Evolutionary conservation across 2,329 filamentous ascomycete genomes (phyloP).

Genomic region (Penicillium sp.): DNA sequence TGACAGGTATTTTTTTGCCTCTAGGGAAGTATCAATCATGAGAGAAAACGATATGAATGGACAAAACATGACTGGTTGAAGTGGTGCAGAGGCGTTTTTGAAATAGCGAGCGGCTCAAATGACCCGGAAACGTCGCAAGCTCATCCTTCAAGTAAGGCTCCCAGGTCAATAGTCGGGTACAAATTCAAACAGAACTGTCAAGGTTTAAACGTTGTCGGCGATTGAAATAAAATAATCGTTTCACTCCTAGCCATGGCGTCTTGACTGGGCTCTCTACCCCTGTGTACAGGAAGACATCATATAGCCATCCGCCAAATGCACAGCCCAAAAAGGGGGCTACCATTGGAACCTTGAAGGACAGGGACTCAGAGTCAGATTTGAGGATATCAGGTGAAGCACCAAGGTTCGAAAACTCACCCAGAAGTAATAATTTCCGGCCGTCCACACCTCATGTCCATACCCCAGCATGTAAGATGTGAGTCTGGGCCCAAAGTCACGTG

Average conservation of each 20-base stretch:
- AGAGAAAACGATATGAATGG: no score
- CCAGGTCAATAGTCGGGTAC: no score
- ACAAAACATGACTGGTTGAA: no score
- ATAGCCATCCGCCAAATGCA: slow-evolving; percentile 59
- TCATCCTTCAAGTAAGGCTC: no score
- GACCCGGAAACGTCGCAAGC: no score
- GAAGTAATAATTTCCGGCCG: slow-evolving; percentile 63
- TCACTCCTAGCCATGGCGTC: slow-evolving; percentile 59
- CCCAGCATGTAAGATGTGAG: slow-evolving; percentile 62
- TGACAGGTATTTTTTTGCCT: no score
- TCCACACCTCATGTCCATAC: slow-evolving; percentile 63
- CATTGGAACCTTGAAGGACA: slow-evolving; percentile 56
- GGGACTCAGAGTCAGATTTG: neutral
- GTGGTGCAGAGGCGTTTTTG: no score
- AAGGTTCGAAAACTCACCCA: slow-evolving; percentile 47
- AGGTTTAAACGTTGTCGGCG: slow-evolving; percentile 5
- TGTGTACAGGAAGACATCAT: slow-evolving; percentile 63
- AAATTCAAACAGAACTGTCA: slow-evolving; percentile 15
- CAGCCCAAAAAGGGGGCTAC: slow-evolving; percentile 63
- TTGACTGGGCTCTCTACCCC: slow-evolving; percentile 63
- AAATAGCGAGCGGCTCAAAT: no score
- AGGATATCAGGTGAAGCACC: neutral
- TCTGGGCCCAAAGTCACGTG: slow-evolving; percentile 65
- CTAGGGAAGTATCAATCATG: no score
- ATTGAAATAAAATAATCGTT: slow-evolving; percentile 40